A percentile compares a stretch with the other conserved stretches of the same genome.
Conservation (phyloP, 2,329 filamentous ascomycete genomes). For the Cadophora sp. region DNA sequence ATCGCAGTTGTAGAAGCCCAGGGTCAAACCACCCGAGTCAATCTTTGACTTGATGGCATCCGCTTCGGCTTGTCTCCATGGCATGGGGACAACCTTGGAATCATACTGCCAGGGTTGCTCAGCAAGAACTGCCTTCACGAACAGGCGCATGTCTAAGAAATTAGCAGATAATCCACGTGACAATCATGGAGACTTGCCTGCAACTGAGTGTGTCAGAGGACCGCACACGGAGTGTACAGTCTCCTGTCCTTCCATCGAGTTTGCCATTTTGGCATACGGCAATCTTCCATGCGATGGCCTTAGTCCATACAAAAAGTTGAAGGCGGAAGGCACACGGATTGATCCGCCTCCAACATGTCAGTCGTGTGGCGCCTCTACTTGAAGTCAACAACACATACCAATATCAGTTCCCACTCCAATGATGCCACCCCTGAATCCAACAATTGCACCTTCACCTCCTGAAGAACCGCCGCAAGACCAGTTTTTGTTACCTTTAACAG, state of each 20-base stretch:
- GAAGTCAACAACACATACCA: conserved; percentile 22
- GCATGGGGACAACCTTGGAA: conserved; percentile 47
- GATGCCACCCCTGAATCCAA: conserved; percentile 38
- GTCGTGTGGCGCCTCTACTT: not conserved
- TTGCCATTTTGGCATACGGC: conserved; percentile 43
- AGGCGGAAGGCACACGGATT: conserved; percentile 46
- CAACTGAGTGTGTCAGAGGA: conserved; percentile 47
- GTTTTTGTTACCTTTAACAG: conserved; percentile 32
- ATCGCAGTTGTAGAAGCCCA: conserved; percentile 48
- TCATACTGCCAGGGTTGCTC: conserved; percentile 47
- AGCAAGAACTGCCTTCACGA: conserved; percentile 45
- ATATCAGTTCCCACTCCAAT: conserved; percentile 42
- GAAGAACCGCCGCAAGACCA: conserved; percentile 42
- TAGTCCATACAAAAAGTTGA: conserved; percentile 46
- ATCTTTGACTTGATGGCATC: conserved; percentile 45
- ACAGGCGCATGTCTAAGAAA: conserved; percentile 44
- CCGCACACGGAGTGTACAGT: conserved; percentile 45
- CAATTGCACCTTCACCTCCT: conserved; percentile 40
- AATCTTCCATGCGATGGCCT: conserved; percentile 43
- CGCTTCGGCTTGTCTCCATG: conserved; percentile 44
- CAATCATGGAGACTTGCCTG: conserved; percentile 38
- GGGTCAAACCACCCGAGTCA: conserved; percentile 44
- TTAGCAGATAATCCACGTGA: conserved; percentile 30
- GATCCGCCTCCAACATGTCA: conserved; percentile 37
- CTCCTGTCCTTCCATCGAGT: conserved; percentile 53